Base-by-base conservation (phyloP, 1,284 basidiomycete genomes). In the Leccinum angustisporum region DNA sequence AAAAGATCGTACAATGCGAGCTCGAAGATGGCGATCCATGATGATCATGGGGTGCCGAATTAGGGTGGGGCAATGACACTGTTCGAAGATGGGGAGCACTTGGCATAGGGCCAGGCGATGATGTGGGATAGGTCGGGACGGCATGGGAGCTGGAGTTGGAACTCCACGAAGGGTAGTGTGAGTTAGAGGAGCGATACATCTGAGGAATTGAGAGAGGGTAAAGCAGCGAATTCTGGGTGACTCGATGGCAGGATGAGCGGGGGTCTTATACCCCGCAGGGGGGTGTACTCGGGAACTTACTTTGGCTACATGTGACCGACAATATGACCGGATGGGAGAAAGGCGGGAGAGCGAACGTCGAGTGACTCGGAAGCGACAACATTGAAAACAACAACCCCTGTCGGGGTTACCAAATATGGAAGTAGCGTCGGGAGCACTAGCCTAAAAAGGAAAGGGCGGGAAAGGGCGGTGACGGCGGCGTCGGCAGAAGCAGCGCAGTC, bases 41-140 rank as follows among this genome's bases (percentile, higher is more conserved):
- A 11, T 16, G 25, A n/a, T n/a, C n/a, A n/a, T n/a, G n/a, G 1
- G 63, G 59, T 21, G 66, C 54, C 10, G 74, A 65, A 48, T 75
- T 76, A 10, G 72, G 72, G 53, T 76, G 74, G 13, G 72, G 72
- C 18, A 73, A 33, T 16, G 75, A 67, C 5, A 73, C 73, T 1
- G 72, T 65, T 21, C 58, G 64, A 38, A 73, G 54, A 38, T 70
- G 72, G 1, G 74, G 72, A 4, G 72, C 61, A 36, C 61, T 11
- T 1, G 72, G 72, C 56, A 63, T 72, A n/a, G 67, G 64, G 5
- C 63, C 70, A 4, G 72, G 65, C 1, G 70, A 63, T 6, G 57
- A 16, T 9, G 65, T 58, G 18, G 70, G 65, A 46, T 67, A 62
- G 16, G 65, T 61, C 7, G 63, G 50, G 10, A 18, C 18, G 0